A percentile compares a stretch with the other conserved stretches of the same genome.
Conservation (phyloP, 2,329 filamentous ascomycete species). For the Cylindrodendrum hubeiense region DNA sequence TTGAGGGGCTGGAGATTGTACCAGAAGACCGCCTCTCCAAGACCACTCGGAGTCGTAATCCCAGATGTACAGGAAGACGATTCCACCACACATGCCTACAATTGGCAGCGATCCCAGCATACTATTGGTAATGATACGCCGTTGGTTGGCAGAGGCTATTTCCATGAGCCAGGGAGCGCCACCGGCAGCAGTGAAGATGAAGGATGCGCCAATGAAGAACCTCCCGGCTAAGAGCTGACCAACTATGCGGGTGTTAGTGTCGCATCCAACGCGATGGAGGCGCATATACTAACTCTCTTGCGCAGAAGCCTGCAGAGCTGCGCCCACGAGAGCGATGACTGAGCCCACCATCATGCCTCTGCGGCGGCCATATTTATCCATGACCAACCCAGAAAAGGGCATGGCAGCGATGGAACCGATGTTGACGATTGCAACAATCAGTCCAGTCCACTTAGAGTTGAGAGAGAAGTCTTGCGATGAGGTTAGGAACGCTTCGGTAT, state of each 20-base stretch:
- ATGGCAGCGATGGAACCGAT: too few species aligned
- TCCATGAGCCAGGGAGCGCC: conserved; percentile 1
- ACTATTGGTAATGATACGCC: neutral
- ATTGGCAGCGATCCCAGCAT: conserved; percentile 1
- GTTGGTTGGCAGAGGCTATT: neutral
- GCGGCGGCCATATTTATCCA: too few species aligned
- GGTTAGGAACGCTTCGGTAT: too few species aligned
- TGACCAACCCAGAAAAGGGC: too few species aligned
- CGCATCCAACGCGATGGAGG: too few species aligned
- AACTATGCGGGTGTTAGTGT: neutral
- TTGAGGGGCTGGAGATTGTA: neutral
- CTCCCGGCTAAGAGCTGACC: neutral
- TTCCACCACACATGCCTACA: neutral
- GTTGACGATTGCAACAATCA: too few species aligned
- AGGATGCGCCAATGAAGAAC: neutral
- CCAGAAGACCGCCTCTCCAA: conserved; percentile 6
- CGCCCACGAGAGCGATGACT: too few species aligned
- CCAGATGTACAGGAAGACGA: neutral
- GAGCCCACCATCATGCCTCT: too few species aligned
- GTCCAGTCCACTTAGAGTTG: too few species aligned
- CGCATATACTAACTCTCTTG: too few species aligned
- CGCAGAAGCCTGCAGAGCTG: too few species aligned
- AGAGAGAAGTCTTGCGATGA: too few species aligned
- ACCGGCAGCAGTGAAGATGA: neutral
- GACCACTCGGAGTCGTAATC: neutral